Evolutionary conservation across 305 asterid genomes (phyloP), one percentile per base, ranked within the genome.

Genomic region (Fraxinus nigra): DNA sequence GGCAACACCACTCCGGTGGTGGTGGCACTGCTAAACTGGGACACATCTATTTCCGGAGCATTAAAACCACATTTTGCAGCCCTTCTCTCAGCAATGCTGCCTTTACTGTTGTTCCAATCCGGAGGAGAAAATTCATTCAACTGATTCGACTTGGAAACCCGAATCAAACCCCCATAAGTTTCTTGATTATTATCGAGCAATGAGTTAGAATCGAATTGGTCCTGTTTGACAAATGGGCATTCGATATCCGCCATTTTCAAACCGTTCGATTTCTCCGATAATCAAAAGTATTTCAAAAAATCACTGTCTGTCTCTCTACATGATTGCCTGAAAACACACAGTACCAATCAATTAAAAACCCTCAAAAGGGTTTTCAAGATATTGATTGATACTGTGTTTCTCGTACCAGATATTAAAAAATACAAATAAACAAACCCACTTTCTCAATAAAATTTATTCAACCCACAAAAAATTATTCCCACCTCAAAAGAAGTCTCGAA

Each of bases 21-120:
- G 33, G 46, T 22, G 9, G 72, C 9, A 61, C 67, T 63, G 28
- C 33, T 69, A 8, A 80, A 78, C 8, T 54, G 51, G 35, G 85
- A 70, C 7, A 34, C 84, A 22, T 80, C 82, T 51, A 87, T 83
- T 70, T 54, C 82, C 16, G 86, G 76, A 22, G 79, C 94, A 80
- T 88, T 83, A 83, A 90, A 90, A 78, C 89, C 89, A 51, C 89
- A 85, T 83, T 77, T 87, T 11, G 86, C 84, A 0, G 88, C 89
- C 75, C 92, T 83, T 82, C 94, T 81, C 73, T 87, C 87, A 0
- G 89, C 92, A 84, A 90, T 88, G 85, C 89, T 88, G 30, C 80
- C 70, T 75, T 16, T 63, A 14, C 28, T 40, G 26, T 26, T 40
- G 14, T 54, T 43, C 79, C 65, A 54, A 24, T 65, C 73, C 73